phyloP scores from a whole-genome alignment of 176 grass and related monocot species.

The Oryza australiensis region DNA sequence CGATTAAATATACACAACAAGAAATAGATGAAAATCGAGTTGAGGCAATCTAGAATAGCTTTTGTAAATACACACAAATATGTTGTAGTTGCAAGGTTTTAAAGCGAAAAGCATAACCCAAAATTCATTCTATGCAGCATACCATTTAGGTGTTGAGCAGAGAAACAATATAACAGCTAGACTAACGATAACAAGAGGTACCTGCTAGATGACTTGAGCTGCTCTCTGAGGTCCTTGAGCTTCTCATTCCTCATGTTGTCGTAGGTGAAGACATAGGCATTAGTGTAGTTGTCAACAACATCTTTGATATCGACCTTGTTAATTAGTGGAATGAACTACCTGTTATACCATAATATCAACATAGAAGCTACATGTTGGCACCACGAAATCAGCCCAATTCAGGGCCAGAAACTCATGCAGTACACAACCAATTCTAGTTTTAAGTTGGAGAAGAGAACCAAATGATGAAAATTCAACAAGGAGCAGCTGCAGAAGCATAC shows the following conservation, averaged over 20 bases:
- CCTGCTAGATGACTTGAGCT: too few species aligned
- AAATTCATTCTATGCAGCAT: too few species aligned
- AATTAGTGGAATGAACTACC: neutral
- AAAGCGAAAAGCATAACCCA: too few species aligned
- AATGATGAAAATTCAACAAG: neutral
- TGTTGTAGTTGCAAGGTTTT: neutral
- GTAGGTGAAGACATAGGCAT: too few species aligned
- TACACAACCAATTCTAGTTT: neutral
- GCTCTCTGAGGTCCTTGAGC: too few species aligned
- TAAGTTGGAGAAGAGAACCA: neutral
- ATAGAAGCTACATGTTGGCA: neutral
- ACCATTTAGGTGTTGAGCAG: too few species aligned
- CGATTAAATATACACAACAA: neutral
- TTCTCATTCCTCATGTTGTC: too few species aligned
- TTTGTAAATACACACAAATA: neutral
- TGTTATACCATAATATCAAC: neutral
- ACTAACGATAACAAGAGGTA: too few species aligned
- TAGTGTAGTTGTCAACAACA: too few species aligned
- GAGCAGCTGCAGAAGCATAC: conserved; percentile 42
- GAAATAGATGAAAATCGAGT: neutral
- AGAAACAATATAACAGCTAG: too few species aligned
- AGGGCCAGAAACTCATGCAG: neutral
- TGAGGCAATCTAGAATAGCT: neutral
- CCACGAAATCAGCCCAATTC: neutral
- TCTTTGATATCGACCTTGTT: neutral